Conservation (phyloP, 2,329 filamentous ascomycete species). For the Epicoccum sorghinum region DNA sequence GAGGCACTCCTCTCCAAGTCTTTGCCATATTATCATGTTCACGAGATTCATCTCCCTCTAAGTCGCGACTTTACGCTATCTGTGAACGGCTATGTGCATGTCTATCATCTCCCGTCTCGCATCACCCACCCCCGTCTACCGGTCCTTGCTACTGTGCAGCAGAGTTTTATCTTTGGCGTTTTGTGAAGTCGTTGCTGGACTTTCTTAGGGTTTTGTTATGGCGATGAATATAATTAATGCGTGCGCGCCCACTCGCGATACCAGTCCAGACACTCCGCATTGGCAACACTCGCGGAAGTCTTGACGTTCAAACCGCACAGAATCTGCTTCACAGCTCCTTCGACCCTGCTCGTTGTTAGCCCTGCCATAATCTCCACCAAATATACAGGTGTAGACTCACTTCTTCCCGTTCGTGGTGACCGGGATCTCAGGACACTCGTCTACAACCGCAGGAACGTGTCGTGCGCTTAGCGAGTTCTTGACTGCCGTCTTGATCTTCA, state of each 20-base stretch:
- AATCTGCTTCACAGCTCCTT: slow-evolving; percentile 96
- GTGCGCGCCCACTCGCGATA: slow-evolving; percentile 72
- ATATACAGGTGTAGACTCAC: slow-evolving; percentile 55
- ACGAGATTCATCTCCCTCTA: too few species aligned
- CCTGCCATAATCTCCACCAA: too few species aligned
- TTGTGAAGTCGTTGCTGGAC: too few species aligned
- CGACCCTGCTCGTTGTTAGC: slow-evolving; percentile 65
- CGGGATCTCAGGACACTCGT: slow-evolving; percentile 84
- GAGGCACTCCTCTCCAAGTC: too few species aligned
- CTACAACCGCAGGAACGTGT: slow-evolving; percentile 85
- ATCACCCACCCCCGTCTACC: too few species aligned
- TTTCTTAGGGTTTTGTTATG: too few species aligned
- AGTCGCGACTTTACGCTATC: too few species aligned
- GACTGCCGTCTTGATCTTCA: slow-evolving; percentile 70
- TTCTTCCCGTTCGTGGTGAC: slow-evolving; percentile 97
- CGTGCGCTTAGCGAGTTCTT: slow-evolving; percentile 81
- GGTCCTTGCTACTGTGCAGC: too few species aligned
- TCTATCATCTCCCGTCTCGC: too few species aligned
- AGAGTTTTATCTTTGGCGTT: too few species aligned
- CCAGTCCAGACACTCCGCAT: slow-evolving; percentile 86
- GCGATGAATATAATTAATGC: slow-evolving; percentile 18
- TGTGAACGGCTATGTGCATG: too few species aligned
- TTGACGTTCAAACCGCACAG: slow-evolving; percentile 85
- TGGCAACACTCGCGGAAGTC: slow-evolving; percentile 91
- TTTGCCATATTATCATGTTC: too few species aligned